Evolutionary conservation across 352 stramenopile genomes (phyloP).

Genomic region (Thalassiosira pacifica): DNA sequence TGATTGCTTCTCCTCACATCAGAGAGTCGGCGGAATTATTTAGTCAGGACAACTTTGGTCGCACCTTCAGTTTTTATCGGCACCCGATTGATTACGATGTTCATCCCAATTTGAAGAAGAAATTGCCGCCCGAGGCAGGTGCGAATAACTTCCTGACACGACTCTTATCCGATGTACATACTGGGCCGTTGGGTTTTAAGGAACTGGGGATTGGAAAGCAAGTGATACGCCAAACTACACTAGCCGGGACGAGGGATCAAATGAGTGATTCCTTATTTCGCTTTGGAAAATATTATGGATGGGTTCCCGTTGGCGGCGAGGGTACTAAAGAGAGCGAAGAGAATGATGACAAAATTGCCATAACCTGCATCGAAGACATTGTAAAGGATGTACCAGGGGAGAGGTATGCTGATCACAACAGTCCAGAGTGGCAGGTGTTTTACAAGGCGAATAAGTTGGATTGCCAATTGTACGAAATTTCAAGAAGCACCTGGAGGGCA

Average conservation of each 20-base stretch:
- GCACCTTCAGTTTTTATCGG: conserved; percentile 62
- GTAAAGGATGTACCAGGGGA: conserved; percentile 41
- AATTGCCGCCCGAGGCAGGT: conserved; percentile 40
- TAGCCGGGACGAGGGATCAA: conserved; percentile 50
- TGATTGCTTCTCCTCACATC: conserved; percentile 64
- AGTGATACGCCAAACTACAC: conserved; percentile 58
- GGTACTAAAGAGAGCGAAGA: conserved; percentile 53
- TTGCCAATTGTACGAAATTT: conserved; percentile 68
- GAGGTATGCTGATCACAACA: conserved; percentile 61
- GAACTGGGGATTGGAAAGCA: conserved; percentile 68
- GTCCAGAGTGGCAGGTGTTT: conserved; percentile 59
- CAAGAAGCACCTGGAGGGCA: conserved; percentile 63
- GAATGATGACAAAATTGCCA: conserved; percentile 33
- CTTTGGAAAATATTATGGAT: conserved; percentile 56
- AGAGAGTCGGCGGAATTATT: conserved; percentile 59
- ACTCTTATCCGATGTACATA: conserved; percentile 44
- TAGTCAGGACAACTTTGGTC: conserved; percentile 60
- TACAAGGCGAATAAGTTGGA: conserved; percentile 65
- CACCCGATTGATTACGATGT: conserved; percentile 73
- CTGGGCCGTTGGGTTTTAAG: conserved; percentile 56
- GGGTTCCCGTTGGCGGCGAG: conserved; percentile 42
- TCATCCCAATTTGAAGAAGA: conserved; percentile 47
- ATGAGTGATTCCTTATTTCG: conserved; percentile 59
- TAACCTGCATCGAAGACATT: conserved; percentile 56
- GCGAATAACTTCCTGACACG: conserved; percentile 62